These are phyloP conservation scores for Fusarium mangiferae DNA, from an alignment of 2,329 filamentous ascomycete genomes.

Conservation along the genomic window DNA sequence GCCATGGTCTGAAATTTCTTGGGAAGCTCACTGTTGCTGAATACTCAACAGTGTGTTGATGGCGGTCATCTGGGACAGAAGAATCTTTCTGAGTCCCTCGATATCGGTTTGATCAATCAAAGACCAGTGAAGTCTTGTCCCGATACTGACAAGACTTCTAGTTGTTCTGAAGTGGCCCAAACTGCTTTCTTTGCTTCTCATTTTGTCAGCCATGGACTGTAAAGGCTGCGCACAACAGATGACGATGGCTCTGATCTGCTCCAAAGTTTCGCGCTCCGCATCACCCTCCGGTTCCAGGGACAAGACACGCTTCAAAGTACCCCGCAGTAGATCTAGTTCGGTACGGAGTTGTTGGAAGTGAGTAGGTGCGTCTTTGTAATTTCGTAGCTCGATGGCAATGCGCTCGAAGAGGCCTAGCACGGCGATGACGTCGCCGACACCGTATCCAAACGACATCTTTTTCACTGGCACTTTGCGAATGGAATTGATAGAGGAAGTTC, in stretches of 20 bases:
- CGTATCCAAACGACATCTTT: not conserved
- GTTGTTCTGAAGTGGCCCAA: not conserved
- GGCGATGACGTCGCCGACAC: not conserved
- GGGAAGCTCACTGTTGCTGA: not conserved
- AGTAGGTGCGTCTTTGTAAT: not conserved
- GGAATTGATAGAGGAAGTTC: fast-evolving
- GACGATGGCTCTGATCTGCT: not conserved
- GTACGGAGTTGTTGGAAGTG: not conserved
- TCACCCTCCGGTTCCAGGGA: not conserved
- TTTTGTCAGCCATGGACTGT: not conserved
- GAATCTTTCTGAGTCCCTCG: not conserved
- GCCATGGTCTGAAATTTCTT: fast-evolving
- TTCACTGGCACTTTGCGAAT: fast-evolving
- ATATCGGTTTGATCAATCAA: not conserved
- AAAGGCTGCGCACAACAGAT: not conserved
- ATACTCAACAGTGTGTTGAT: not conserved
- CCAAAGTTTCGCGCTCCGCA: not conserved
- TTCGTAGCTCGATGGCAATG: not conserved
- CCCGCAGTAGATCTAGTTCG: not conserved
- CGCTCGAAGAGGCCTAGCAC: not conserved
- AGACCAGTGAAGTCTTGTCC: not conserved
- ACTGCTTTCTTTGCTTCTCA: not conserved
- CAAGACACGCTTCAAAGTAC: not conserved
- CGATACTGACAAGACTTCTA: fast-evolving
- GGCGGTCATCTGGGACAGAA: not conserved